A percentile compares a stretch with the other conserved stretches of the same genome.
These are phyloP conservation scores for Daucus carota DNA, from an alignment of 129 eudicot species.

Conservation along the genomic window DNA sequence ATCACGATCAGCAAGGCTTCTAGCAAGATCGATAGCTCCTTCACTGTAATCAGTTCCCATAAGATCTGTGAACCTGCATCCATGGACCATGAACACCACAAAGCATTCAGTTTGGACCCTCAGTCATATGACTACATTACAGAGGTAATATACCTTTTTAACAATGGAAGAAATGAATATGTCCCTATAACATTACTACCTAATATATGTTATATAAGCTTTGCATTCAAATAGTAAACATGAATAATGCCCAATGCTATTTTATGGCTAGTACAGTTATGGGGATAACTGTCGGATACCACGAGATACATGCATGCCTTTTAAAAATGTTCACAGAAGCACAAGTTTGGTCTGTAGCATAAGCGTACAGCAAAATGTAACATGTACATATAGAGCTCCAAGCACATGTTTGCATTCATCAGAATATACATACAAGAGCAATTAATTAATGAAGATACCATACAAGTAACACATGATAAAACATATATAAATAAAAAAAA, in stretches of 20 bases:
- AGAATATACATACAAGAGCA: too few relatives aligned
- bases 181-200: neutral
- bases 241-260: neutral
- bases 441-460: too few relatives aligned
- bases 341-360: too few relatives aligned
- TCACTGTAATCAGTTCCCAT: slow-evolving; percentile 94
- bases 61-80: slow-evolving; percentile 79
- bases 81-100: neutral
- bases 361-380: too few relatives aligned
- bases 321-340: too few relatives aligned
- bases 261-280: neutral
- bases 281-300: neutral
- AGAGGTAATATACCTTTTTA: neutral
- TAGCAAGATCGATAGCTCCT: slow-evolving; percentile 94
- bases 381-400: too few relatives aligned
- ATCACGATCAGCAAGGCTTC: slow-evolving; percentile 80
- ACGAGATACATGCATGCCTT: neutral
- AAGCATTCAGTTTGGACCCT: neutral
- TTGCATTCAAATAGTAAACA: slow-evolving; percentile 1
- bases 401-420: too few relatives aligned
- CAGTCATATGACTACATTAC: neutral
- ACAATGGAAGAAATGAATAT: neutral
- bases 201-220: neutral
- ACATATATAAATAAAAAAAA: too few relatives aligned
- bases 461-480: too few relatives aligned